Conservation (phyloP, 495 filamentous ascomycete species). For the Cairneyella variabilis region DNA sequence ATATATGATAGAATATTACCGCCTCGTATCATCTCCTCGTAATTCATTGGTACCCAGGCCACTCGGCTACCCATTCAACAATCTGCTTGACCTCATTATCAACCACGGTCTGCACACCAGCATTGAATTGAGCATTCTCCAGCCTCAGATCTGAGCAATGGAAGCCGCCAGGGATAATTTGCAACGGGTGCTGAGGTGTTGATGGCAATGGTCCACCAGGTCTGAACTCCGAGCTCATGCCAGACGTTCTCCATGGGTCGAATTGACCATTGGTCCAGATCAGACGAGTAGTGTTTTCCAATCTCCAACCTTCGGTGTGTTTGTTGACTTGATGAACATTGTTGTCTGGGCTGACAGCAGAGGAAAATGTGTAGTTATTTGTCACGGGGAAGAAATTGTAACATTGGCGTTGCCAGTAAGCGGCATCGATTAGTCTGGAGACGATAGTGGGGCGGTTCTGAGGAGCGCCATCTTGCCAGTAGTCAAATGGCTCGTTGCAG, state of each 20-base stretch:
- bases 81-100: conserved; percentile 26
- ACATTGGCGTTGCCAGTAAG: conserved; percentile 60
- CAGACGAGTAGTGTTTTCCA: conserved; percentile 51
- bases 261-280: conserved; percentile 61
- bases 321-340: conserved; percentile 53
- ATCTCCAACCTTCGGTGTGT: conserved; percentile 56
- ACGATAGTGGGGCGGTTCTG: conserved; percentile 38
- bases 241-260: conserved; percentile 55
- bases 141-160: conserved; percentile 25
- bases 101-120: conserved; percentile 23
- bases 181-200: conserved; percentile 39
- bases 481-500: conserved; percentile 62
- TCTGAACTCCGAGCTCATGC: conserved; percentile 47
- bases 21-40: too few species aligned
- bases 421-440: conserved; percentile 50
- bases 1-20: too few species aligned
- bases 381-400: conserved; percentile 50
- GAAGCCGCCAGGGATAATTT: conserved; percentile 52
- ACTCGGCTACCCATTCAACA: conserved; percentile 24
- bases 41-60: too few species aligned
- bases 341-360: conserved; percentile 39
- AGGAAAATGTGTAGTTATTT: conserved; percentile 24
- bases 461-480: conserved; percentile 57
- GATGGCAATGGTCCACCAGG: conserved; percentile 50
- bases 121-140: conserved; percentile 22